Percentiles rank a stretch among this genome's conserved stretches.
Conservation (phyloP, 345 rosid species). For the Syzygium oleosum region DNA sequence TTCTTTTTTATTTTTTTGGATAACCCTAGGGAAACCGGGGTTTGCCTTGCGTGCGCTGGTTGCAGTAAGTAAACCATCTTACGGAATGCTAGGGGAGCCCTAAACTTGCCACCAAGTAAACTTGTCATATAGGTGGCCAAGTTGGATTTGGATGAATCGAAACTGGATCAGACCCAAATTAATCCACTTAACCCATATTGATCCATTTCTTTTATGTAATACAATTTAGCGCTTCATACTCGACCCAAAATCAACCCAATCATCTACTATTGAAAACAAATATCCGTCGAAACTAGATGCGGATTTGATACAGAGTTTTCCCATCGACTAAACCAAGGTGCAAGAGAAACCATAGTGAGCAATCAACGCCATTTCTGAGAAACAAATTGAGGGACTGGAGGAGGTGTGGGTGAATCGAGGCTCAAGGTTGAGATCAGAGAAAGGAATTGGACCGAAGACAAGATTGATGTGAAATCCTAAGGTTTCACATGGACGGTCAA, state of each 20-base stretch:
- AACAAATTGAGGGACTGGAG: background rate
- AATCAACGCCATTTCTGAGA: background rate
- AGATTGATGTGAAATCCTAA: too few species aligned
- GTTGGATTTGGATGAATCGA: background rate
- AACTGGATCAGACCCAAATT: background rate
- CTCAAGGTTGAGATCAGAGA: background rate
- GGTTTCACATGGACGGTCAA: too few species aligned
- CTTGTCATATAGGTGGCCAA: background rate
- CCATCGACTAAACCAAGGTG: background rate
- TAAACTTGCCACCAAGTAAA: background rate
- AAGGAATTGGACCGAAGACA: too few species aligned
- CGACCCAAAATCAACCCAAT: background rate
- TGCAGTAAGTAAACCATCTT: background rate
- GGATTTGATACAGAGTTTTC: constrained; percentile 27
- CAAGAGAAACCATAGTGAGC: too few species aligned
- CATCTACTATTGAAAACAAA: background rate
- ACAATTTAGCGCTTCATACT: too few species aligned
- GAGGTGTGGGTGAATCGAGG: background rate
- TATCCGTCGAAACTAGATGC: constrained; percentile 8
- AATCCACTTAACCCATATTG: background rate
- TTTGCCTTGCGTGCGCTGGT: background rate
- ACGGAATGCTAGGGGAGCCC: background rate
- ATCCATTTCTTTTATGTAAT: background rate
- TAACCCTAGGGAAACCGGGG: background rate
- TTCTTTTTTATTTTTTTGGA: background rate